phyloP scores from a whole-genome alignment of 176 grass and related monocot species.

The Carex littledalei region DNA sequence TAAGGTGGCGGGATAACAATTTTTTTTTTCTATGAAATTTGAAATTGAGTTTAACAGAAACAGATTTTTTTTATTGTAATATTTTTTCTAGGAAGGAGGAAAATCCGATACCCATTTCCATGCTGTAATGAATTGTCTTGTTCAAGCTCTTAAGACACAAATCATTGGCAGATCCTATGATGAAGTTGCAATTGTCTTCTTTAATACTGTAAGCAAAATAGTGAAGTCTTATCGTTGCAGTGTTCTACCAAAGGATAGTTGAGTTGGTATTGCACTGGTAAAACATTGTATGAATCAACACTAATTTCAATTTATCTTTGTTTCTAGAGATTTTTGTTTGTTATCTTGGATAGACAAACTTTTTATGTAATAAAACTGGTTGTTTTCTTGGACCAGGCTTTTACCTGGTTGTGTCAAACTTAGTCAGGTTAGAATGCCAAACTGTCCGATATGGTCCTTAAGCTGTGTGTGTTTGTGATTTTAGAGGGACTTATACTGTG shows the following conservation, averaged over 20 bases:
- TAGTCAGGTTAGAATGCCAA: not conserved
- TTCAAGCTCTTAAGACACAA: constrained; percentile 57
- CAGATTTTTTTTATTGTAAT: not conserved
- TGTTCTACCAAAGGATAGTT: not conserved
- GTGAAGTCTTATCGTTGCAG: not conserved
- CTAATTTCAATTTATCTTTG: not conserved
- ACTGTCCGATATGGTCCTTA: not conserved
- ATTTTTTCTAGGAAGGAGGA: constrained; percentile 15
- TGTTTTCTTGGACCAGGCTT: not conserved
- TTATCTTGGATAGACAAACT: not conserved
- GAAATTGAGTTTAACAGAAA: not conserved
- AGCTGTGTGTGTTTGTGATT: too few species aligned
- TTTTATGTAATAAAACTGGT: not conserved
- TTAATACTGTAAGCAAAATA: constrained; percentile 65
- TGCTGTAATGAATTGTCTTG: constrained; percentile 61
- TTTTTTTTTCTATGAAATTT: not conserved
- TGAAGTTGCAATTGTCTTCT: constrained; percentile 92
- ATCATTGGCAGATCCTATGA: constrained; percentile 83
- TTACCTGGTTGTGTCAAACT: not conserved
- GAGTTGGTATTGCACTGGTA: not conserved
- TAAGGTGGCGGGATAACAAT: not conserved
- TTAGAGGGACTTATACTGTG: not conserved
- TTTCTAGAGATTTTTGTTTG: not conserved
- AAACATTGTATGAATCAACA: not conserved
- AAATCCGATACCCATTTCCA: constrained; percentile 59